phyloP scores from a whole-genome alignment of 306 rosid species.

The Glycine latifolia region DNA sequence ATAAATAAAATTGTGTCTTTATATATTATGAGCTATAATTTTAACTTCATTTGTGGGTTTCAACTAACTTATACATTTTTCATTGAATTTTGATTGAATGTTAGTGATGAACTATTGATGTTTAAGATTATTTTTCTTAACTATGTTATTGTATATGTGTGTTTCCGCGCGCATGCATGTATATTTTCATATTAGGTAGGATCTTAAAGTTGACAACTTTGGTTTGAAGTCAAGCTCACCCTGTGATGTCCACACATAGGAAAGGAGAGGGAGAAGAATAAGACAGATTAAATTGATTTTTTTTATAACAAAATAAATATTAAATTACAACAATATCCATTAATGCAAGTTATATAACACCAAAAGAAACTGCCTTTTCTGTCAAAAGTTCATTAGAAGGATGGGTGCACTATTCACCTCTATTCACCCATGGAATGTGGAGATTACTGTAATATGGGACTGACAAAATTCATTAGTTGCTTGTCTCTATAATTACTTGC shows the following conservation, averaged over 20 bases:
- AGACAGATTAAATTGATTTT: background rate
- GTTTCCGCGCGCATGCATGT: too few relatives aligned
- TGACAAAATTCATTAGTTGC: slow-evolving; percentile 4
- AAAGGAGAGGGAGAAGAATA: too few relatives aligned
- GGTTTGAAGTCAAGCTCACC: background rate
- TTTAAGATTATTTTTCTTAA: background rate
- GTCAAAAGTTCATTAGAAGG: background rate
- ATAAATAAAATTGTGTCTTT: too few relatives aligned
- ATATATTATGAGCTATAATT: background rate
- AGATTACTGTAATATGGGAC: slow-evolving; percentile 4
- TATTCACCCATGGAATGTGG: background rate
- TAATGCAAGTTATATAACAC: background rate
- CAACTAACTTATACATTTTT: background rate
- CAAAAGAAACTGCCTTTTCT: background rate
- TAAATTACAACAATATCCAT: slow-evolving; percentile 4
- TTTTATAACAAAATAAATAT: background rate
- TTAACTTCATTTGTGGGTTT: background rate
- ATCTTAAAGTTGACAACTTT: background rate
- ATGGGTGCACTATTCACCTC: slow-evolving; percentile 5
- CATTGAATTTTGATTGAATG: background rate
- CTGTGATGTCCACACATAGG: background rate
- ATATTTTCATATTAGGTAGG: background rate
- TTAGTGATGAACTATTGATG: background rate
- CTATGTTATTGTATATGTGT: background rate
- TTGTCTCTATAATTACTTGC: slow-evolving; percentile 8